Evolutionary conservation across 768 basidiomycete genomes (phyloP), one percentile per base, ranked within the genome.

Genomic region (Psilocybe sp.): DNA sequence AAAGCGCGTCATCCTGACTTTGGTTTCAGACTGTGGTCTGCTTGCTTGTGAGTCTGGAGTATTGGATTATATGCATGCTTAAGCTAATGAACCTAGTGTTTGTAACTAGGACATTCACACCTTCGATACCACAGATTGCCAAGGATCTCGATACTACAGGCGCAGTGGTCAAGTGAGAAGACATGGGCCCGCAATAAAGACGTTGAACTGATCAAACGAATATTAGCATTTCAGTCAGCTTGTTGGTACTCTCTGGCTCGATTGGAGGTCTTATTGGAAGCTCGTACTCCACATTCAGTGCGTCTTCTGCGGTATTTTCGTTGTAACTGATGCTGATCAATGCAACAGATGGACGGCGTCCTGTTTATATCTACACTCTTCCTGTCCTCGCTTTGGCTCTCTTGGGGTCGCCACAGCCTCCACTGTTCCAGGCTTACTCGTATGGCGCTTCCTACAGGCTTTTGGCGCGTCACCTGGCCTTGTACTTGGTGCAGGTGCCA

Each of bases 61-160:
- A n/a, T n/a, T n/a, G n/a, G n/a, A n/a, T n/a, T n/a, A n/a, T n/a
- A n/a, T n/a, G n/a, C n/a, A n/a, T n/a, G n/a, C n/a, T n/a, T n/a
- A n/a, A n/a, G n/a, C n/a, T n/a, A n/a, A n/a, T n/a, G n/a, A n/a
- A n/a, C n/a, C n/a, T n/a, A 90, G 87, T 84, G 32, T 81, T 90
- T 52, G 80, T 85, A 0, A 68, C 79, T 4, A 82, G 79, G 0
- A 79, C 79, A 1, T 88, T 90, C 61, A 73, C 87, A 2, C 88
- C 87, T 0, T 80, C 81, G 0, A 84, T 91, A 49, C 86, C 87
- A 0, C 76, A 85, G 42, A 82, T 92, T 40, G 80, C 87, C 6
- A 64, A 62, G 20, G 87, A 92, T 49, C 63, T 92, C 11, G 40
- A 75, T n/a, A 71, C 84, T 0, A 78, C 85, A 0, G 74, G 74